These are phyloP conservation scores for Lodderomyces jiufengensis DNA, from an alignment of 1,139 yeast species.

Conservation along the genomic window DNA sequence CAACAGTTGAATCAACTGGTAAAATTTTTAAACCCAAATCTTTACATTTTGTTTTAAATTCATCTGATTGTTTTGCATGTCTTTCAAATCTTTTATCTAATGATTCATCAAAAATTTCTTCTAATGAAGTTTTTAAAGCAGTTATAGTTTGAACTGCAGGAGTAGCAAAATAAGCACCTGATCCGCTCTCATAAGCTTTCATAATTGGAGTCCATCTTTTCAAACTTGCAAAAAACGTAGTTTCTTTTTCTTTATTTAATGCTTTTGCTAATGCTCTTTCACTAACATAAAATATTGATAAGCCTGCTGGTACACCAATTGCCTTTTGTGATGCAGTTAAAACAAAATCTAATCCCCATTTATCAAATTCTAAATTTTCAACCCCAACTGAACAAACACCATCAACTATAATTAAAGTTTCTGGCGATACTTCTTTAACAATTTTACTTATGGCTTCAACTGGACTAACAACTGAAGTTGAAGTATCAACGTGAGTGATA, in stretches of 20 bases:
- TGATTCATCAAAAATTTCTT: constrained; percentile 60
- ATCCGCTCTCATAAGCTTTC: constrained; percentile 80
- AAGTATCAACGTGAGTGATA: constrained; percentile 93
- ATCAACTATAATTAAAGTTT: constrained; percentile 80
- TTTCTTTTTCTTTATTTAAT: constrained; percentile 47
- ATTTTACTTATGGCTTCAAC: constrained; percentile 60
- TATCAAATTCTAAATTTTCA: constrained; percentile 79
- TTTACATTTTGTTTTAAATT: constrained; percentile 57
- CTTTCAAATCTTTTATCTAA: constrained; percentile 60
- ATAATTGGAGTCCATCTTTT: constrained; percentile 87
- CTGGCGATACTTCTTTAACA: constrained; percentile 67
- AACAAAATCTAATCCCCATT: constrained; percentile 87
- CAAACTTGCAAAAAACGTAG: constrained; percentile 71
- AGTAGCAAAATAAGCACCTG: constrained; percentile 87
- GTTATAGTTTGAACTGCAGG: constrained; percentile 87
- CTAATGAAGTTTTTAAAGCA: constrained; percentile 74
- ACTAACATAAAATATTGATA: constrained; percentile 73
- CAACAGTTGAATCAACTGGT: constrained; percentile 55
- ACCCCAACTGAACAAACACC: constrained; percentile 95
- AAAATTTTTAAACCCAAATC: constrained; percentile 67
- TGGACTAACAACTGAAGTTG: constrained; percentile 84
- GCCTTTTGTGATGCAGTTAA: constrained; percentile 96
- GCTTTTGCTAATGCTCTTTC: constrained; percentile 69
- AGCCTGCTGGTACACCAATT: constrained; percentile 91
- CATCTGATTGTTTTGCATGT: constrained; percentile 60